Evolutionary conservation across 192 early-diverging fungal genomes (phyloP), one percentile per base, ranked within the genome.

Genomic region (Backusella macrospora): DNA sequence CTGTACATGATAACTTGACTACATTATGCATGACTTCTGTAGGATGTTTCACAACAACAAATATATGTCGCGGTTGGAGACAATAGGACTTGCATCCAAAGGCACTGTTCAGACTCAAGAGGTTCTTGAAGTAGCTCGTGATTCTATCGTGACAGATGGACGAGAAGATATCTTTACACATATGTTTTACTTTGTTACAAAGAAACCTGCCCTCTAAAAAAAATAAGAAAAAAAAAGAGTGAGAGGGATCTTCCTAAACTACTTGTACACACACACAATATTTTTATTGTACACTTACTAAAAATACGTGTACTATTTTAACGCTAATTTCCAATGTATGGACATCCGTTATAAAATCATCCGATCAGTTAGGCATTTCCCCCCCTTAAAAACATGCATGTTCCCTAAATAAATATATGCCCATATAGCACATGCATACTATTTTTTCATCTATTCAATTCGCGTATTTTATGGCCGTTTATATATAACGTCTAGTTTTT

Each of bases 131-230:
- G 88, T 86, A 5, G 97, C 91, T 21, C 90, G 92, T 7, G 93
- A 95, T 79, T 82, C 88, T 75, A 83, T 97, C 15, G 89, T 95
- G 42, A 86, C 83, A 42, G 94, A 94, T 68, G 97, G 89, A 15
- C 85, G 87, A 73, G 71, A 88, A 72, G 85, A 91, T 62, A 80
- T 98, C 52, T 96, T 98, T 73, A 98, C 97, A 8, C 97, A 95
- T 73, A 98, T 98, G 97, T 98, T 91, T 84, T 90, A 92, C 70
- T 90, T 94, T 52, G 88, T 90, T 69, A 91, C 88, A 9, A 84
- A 85, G 68, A 93, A 94, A 76, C 92, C 91, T 29, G 52, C 39
- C 44, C 29, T 34, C 13, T 59, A 59, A 26, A 59, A 59, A 59
- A 59, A 34, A 34, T 34, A 34, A 34, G 2, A 34, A 34, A 34